Conservation (phyloP, 2,329 filamentous ascomycete species). For the Ophiosphaerella korrae region DNA sequence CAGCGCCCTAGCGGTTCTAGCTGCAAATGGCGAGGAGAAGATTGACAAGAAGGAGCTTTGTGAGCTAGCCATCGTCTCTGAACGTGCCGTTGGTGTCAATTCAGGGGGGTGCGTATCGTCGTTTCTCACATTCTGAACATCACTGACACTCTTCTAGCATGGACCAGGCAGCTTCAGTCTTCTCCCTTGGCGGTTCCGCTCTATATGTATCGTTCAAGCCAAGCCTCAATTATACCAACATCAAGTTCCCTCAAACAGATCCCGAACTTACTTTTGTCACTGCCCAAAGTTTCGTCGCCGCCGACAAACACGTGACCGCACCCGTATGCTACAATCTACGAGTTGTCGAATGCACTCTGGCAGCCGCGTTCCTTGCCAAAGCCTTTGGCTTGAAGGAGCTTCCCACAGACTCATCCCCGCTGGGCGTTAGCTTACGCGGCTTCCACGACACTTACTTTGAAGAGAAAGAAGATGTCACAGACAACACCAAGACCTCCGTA, state of each 20-base stretch:
- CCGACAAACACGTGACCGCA: slow-evolving; percentile 92
- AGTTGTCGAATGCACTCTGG: slow-evolving; percentile 92
- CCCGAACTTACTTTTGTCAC: slow-evolving; percentile 91
- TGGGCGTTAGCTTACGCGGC: slow-evolving; percentile 81
- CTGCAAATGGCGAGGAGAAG: slow-evolving; percentile 76
- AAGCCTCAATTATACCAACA: slow-evolving; percentile 72
- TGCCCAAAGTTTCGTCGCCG: slow-evolving; percentile 89
- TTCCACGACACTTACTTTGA: slow-evolving; percentile 85
- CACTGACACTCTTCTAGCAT: slow-evolving; percentile 64
- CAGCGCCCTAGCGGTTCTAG: slow-evolving; percentile 84
- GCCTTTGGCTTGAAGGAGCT: slow-evolving; percentile 63
- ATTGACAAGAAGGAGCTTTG: slow-evolving; percentile 92
- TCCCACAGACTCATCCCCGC: slow-evolving; percentile 77
- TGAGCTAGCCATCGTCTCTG: slow-evolving; percentile 91
- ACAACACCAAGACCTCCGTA: slow-evolving; percentile 55
- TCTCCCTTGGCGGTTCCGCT: slow-evolving; percentile 83
- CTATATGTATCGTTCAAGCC: slow-evolving; percentile 91
- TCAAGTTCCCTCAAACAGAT: slow-evolving; percentile 79
- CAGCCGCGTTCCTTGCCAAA: slow-evolving; percentile 70
- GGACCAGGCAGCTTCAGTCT: slow-evolving; percentile 96
- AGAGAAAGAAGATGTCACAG: slow-evolving; percentile 53
- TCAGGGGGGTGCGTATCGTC: slow-evolving; percentile 74
- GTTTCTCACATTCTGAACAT: background rate
- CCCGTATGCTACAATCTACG: slow-evolving; percentile 96
- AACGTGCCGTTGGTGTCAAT: slow-evolving; percentile 93